A percentile compares a stretch with the other conserved stretches of the same genome.
phyloP scores from a whole-genome alignment of 2,329 filamentous ascomycete genomes.

The Sporothrix mexicana region DNA sequence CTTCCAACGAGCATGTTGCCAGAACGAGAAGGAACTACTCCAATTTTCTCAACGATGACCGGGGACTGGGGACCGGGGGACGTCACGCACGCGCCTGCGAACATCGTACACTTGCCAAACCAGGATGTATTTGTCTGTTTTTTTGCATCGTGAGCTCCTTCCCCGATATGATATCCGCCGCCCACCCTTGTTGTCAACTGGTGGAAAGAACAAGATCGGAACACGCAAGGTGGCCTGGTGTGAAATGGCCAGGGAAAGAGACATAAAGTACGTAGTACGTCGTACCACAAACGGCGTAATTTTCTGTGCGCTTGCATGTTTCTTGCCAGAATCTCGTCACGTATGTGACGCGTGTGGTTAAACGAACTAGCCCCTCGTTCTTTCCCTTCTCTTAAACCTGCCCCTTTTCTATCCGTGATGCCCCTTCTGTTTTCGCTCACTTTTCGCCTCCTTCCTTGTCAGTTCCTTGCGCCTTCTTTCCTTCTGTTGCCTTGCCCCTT shows the following conservation, averaged over 20 bases:
- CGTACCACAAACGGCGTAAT: constrained; percentile 16
- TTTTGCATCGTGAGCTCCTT: not conserved
- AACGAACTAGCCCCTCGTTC: not conserved
- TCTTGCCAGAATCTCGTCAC: constrained; percentile 6
- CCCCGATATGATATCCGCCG: constrained; percentile 4
- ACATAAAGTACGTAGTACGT: too few relatives aligned
- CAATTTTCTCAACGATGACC: not conserved
- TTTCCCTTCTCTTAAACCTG: constrained; percentile 8
- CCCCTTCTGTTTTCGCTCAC: too few relatives aligned
- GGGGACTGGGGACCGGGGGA: not conserved
- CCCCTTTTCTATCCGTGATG: not conserved
- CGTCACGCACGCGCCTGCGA: not conserved
- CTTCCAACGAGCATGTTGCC: constrained; percentile 6
- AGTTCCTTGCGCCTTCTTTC: not conserved
- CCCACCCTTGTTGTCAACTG: not conserved
- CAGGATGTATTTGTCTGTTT: not conserved
- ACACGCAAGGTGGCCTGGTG: not conserved
- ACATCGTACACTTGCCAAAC: not conserved
- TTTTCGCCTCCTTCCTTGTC: constrained; percentile 7
- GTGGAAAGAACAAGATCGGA: constrained; percentile 6
- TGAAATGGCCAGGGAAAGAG: not conserved
- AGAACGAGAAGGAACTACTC: constrained; percentile 6
- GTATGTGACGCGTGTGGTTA: not conserved
- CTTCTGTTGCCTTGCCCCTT: not conserved
- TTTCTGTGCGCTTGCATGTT: constrained; percentile 10